phyloP scores from a whole-genome alignment of 2,329 filamentous ascomycete genomes.

The Ophiobolus disseminans region DNA sequence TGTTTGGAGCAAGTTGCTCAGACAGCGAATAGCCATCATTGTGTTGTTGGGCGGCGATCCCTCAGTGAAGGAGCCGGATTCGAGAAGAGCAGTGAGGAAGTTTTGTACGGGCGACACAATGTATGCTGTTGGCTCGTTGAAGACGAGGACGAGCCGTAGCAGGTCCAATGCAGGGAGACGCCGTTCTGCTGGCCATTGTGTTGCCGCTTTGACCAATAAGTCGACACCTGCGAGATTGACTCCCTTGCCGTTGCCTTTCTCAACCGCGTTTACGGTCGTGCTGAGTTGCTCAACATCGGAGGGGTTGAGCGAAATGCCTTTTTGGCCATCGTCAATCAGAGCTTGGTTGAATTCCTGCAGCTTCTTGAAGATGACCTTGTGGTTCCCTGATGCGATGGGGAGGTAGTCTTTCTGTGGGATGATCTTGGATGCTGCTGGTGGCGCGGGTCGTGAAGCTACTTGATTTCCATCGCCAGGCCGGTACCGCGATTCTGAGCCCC shows the following conservation, averaged over 20 bases:
- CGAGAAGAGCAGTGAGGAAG: conserved; percentile 67
- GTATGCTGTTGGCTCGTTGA: conserved; percentile 69
- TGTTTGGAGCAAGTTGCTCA: conserved; percentile 85
- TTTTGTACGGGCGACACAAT: conserved; percentile 61
- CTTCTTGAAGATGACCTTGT: conserved; percentile 75
- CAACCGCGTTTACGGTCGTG: conserved; percentile 68
- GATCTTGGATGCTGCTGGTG: conserved; percentile 61
- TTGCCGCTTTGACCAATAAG: conserved; percentile 74
- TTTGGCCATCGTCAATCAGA: conserved; percentile 73
- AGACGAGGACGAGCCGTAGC: conserved; percentile 78
- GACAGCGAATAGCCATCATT: conserved; percentile 83
- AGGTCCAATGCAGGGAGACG: conserved; percentile 86
- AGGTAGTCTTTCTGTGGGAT: conserved; percentile 83
- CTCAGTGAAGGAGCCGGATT: conserved; percentile 63
- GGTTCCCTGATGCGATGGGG: conserved; percentile 75
- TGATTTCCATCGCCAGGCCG: conserved; percentile 69
- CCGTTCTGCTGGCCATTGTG: conserved; percentile 79
- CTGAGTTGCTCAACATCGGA: conserved; percentile 70
- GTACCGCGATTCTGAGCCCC: conserved; percentile 79
- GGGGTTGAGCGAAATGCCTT: conserved; percentile 76
- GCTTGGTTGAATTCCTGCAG: conserved; percentile 76
- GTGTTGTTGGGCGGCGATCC: conserved; percentile 75
- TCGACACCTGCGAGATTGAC: conserved; percentile 63
- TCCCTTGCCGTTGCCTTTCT: conserved; percentile 51
- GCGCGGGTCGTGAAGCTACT: conserved; percentile 39